Percentiles rank a stretch among this genome's conserved stretches.
phyloP scores from a whole-genome alignment of 169 alveolate genomes.

The Plasmodium fragile region DNA sequence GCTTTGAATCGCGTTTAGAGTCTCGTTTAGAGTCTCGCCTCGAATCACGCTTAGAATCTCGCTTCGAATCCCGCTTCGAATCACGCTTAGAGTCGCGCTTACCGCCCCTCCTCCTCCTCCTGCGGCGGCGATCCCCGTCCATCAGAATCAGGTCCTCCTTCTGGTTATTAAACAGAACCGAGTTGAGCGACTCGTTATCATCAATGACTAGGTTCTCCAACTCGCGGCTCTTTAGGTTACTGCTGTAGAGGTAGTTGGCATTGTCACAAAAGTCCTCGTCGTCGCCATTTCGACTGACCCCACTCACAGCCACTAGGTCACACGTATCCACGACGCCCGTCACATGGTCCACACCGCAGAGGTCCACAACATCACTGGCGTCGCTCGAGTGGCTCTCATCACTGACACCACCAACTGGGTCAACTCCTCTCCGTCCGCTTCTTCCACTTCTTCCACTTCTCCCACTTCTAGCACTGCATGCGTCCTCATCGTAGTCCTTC shows the following conservation, averaged over 20 bases:
- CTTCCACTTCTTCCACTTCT: background rate
- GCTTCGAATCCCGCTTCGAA: background rate
- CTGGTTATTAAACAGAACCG: conserved; percentile 5
- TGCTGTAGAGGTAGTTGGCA: conserved; percentile 14
- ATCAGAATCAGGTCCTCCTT: background rate
- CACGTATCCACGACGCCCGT: conserved; percentile 1
- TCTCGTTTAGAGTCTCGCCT: background rate
- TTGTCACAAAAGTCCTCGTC: background rate
- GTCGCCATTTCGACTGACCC: background rate
- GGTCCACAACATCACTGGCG: background rate
- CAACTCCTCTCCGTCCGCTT: background rate
- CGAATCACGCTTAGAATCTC: background rate
- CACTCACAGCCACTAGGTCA: background rate
- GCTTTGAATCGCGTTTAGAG: background rate
- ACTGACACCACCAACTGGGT: background rate
- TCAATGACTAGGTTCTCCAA: conserved; percentile 23
- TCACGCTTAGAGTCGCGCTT: background rate
- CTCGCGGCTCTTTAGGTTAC: conserved; percentile 5
- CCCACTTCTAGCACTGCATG: background rate
- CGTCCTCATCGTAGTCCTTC: background rate
- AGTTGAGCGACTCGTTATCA: background rate
- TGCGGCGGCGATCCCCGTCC: background rate
- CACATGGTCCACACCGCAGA: background rate
- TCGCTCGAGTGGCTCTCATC: background rate
- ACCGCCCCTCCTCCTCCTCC: too few species aligned